Base-by-base conservation (phyloP, 1,284 basidiomycete genomes). In the Chalciporus sp. region DNA sequence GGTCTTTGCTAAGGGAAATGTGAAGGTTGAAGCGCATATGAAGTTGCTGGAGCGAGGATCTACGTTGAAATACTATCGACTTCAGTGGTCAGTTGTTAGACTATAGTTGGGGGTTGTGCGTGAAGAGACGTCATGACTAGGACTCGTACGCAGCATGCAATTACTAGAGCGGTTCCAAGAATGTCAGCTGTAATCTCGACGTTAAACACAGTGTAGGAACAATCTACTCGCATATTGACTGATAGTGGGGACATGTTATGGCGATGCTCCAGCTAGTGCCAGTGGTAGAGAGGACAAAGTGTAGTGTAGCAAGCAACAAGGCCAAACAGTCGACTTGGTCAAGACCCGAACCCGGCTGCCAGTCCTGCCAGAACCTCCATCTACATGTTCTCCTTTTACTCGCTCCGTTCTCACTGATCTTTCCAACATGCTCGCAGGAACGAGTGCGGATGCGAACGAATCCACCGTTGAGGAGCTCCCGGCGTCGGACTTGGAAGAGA, bases 1-100 rank as follows among this genome's bases (percentile, higher is more conserved):
- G 11, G 58, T 67, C 4, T 73, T 75, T 19, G 23, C 56, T 26
- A 62, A 64, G 51, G 72, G 71, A 9, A 51, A 56, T 7, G 67
- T 73, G 5, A 58, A 42, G 17, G 66, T 63, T 1, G 49, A 64
- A 1, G 54, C 48, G 28, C 47, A 33, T 7, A 23, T 64, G 3
- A 29, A 46, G 6, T 1, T 1, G 37, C 23, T 44, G 33, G 27
- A 27, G 9, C 20, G 0, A 14, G 5, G 2, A 14, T 7, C 1
- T 26, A 43, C 7, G 11, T 16, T 17, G 14, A 12, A 2, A 0
- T 49, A 57, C 16, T 6, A 41, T 37, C 40, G 44, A 17, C 11
- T 63, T 27, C 47, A 48, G 41, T 67, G 65, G 65, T 69, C 65
- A 4, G 65, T 66, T 23, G 47, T 55, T 33, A 67, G 56, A 44